These are phyloP conservation scores for Handroanthus guayacan DNA, from an alignment of 257 asterid species.

Conservation along the genomic window DNA sequence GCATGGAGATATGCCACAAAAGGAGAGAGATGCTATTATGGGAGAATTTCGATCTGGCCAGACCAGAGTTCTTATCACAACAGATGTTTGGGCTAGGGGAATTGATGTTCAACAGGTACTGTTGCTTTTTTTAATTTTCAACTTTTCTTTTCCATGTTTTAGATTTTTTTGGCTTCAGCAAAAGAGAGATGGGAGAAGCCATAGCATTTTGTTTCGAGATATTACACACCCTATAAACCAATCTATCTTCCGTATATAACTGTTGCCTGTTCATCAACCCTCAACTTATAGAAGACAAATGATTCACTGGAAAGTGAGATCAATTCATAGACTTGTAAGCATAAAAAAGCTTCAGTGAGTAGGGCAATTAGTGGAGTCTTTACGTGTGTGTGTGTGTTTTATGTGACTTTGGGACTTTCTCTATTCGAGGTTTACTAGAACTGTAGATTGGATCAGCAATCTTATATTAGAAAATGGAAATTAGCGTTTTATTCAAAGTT, in stretches of 20 bases:
- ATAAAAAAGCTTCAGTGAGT: neutral
- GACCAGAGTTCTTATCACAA: slow-evolving; percentile 94
- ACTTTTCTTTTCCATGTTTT: neutral
- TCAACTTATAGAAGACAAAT: neutral
- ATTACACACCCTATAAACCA: neutral
- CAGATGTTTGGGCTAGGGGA: slow-evolving; percentile 99
- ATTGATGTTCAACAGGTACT: slow-evolving; percentile 96
- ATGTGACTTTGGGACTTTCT: neutral
- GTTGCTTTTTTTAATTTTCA: neutral
- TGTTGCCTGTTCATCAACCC: neutral
- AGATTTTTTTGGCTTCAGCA: neutral
- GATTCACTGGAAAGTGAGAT: neutral
- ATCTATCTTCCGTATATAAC: neutral
- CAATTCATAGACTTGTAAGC: neutral
- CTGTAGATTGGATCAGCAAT: neutral
- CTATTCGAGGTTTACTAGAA: neutral
- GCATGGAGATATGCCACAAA: slow-evolving; percentile 99
- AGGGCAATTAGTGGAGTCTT: neutral
- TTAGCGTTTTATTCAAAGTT: neutral
- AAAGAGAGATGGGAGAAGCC: neutral
- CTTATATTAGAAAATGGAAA: neutral
- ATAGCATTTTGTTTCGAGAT: neutral
- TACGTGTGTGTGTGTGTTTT: neutral
- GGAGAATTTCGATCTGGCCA: slow-evolving; percentile 80
- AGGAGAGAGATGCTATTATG: slow-evolving; percentile 95